phyloP scores from a whole-genome alignment of 495 filamentous ascomycete species.

The Podospora comata region DNA sequence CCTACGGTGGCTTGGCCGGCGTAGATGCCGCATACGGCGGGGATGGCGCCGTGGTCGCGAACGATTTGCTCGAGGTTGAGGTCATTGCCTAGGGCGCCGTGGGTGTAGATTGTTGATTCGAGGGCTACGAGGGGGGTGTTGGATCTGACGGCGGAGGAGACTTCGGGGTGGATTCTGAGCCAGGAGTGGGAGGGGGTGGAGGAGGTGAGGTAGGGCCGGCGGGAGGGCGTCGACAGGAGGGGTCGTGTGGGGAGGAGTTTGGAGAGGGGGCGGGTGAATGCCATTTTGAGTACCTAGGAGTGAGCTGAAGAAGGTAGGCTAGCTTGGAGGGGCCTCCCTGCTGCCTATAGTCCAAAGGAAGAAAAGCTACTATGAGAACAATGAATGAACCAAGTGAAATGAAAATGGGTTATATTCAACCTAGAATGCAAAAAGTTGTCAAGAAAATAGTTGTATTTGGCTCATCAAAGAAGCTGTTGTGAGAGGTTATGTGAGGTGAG shows the following conservation, averaged over 20 bases:
- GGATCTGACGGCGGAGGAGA: slow-evolving; percentile 66
- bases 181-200: slow-evolving; percentile 39
- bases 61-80: slow-evolving; percentile 78
- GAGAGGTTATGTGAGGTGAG: neutral
- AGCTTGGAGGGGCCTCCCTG: neutral
- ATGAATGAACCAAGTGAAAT: neutral
- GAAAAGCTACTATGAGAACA: neutral
- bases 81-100: slow-evolving; percentile 82
- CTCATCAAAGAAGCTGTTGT: neutral
- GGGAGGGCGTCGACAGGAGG: neutral
- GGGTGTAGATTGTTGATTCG: slow-evolving; percentile 75
- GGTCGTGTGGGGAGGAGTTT: neutral
- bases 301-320: neutral
- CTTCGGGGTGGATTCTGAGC: slow-evolving; percentile 76
- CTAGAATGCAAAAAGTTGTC: neutral
- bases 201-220: neutral
- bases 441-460: neutral
- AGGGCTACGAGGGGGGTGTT: slow-evolving; percentile 83
- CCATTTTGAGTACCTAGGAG: neutral
- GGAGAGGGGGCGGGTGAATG: slow-evolving; percentile 11
- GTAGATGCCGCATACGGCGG: slow-evolving; percentile 86
- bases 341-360: neutral
- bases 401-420: neutral
- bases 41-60: slow-evolving; percentile 75
- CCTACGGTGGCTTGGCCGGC: slow-evolving; percentile 80